Evolutionary conservation across 345 rosid genomes (phyloP), one percentile per base, ranked within the genome.

Genomic region (Brassica rapa): DNA sequence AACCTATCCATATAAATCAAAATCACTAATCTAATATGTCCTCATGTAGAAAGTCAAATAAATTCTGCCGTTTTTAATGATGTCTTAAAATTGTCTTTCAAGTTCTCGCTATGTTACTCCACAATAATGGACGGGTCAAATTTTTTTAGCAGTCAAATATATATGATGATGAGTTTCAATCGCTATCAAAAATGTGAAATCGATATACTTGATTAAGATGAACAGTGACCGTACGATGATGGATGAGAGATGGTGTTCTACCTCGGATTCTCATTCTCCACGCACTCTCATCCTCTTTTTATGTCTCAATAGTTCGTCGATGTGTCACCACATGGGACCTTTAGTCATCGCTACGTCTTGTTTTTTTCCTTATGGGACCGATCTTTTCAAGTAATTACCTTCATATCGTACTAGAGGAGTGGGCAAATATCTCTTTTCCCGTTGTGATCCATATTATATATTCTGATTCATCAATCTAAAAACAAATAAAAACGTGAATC

Each of bases 251-350:
- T 57, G 53, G 62, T 72, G 55, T 72, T 25, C 11, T 30, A 46
- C 73, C 77, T 66, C 64, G 63, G 82, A 72, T 72, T 78, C 77
- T 66, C 24, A 56, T 56, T 19, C 19, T 16, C 33, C 27, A 71
- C 71, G 76, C 35, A 77, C 71, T 70, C 75, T 37, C 68, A 32
- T 14, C 56, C 37, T 62, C 25, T 62, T 27, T 27, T 71, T 57
- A 65, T 78, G 77, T 78, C 65, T 27, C 35, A 62, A 62, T 61
- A 68, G 75, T 33, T 77, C 77, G 73, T 59, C 33, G 82, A 72
- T 77, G 51, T 72, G 73, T 78, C 77, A 57, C 41, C 68, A 66
- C 55, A 10, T 24, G 72, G 82, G 77, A 14, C 77, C 82, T 61
- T 21, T 46, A 25, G 49, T n/a, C 72, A 64, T 71, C 62, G 33